phyloP scores from a whole-genome alignment of 2,329 filamentous ascomycete genomes.

The Aspergillus felis region DNA sequence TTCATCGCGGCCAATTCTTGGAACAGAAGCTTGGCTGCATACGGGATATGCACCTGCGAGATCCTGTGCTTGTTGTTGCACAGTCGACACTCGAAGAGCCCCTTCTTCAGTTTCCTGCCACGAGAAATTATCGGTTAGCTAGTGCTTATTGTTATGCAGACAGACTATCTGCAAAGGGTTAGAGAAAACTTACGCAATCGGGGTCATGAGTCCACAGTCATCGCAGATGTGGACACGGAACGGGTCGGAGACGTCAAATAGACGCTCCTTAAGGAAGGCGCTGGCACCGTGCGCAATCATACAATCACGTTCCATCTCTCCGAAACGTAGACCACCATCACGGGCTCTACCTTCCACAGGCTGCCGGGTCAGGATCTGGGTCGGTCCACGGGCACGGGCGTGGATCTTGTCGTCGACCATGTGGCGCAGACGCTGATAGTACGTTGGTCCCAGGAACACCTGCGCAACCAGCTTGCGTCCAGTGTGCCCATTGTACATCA shows the following conservation, averaged over 20 bases:
- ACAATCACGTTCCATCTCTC: slow-evolving; percentile 99
- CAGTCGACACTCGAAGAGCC: slow-evolving; percentile 91
- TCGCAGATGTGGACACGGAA: slow-evolving; percentile 98
- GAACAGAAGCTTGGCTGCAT: slow-evolving; percentile 96
- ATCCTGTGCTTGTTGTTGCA: slow-evolving; percentile 99
- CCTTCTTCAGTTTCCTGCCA: slow-evolving; percentile 81
- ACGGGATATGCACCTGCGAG: slow-evolving; percentile 95
- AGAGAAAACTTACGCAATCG: slow-evolving; percentile 77
- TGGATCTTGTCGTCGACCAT: slow-evolving; percentile 99
- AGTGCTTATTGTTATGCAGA: slow-evolving; percentile 15
- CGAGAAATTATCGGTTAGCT: slow-evolving; percentile 18
- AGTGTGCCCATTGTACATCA: slow-evolving; percentile 99
- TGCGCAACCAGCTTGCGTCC: slow-evolving; percentile 90
- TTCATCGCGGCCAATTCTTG: slow-evolving; percentile 98
- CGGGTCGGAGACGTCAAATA: slow-evolving; percentile 96
- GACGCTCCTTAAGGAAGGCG: slow-evolving; percentile 91
- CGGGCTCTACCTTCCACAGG: slow-evolving; percentile 97
- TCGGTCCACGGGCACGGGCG: slow-evolving; percentile 91
- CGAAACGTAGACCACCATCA: slow-evolving; percentile 97
- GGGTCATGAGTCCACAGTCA: slow-evolving; percentile 98
- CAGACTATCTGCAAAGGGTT: neutral
- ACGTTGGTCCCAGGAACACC: slow-evolving; percentile 95
- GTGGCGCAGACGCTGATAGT: slow-evolving; percentile 96
- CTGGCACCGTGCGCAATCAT: slow-evolving; percentile 99
- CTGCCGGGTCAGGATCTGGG: slow-evolving; percentile 95